Conservation (phyloP, 768 basidiomycete genomes). For the Tulasnella sp. region DNA sequence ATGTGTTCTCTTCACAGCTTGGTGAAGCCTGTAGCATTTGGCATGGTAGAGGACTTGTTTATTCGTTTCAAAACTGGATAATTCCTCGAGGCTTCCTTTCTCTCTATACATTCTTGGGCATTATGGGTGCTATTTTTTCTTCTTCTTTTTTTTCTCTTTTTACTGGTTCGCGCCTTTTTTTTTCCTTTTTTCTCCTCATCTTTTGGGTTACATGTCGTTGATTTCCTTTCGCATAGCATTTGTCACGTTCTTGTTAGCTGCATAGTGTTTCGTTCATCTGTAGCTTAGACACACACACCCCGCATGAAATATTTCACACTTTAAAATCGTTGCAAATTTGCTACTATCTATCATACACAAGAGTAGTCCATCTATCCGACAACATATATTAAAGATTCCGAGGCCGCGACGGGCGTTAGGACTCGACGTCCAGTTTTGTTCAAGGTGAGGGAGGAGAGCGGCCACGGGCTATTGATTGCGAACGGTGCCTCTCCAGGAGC, state of each 20-base stretch:
- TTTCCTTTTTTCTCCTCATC: too few relatives aligned
- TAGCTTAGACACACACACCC: not conserved
- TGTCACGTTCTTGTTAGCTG: not conserved
- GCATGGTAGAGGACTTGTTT: constrained; percentile 58
- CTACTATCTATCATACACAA: not conserved
- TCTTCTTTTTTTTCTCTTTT: too few relatives aligned
- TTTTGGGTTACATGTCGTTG: not conserved
- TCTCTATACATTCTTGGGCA: not conserved
- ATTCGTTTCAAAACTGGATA: constrained; percentile 24
- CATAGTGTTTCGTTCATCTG: not conserved
- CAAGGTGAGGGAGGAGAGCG: not conserved
- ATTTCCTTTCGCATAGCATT: not conserved
- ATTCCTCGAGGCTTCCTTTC: not conserved
- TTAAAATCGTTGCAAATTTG: not conserved
- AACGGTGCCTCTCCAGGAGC: constrained; percentile 77
- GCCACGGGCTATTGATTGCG: constrained; percentile 35
- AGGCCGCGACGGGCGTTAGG: not conserved
- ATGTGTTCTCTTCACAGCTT: constrained; percentile 54
- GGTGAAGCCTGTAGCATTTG: constrained; percentile 96
- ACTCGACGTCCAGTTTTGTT: not conserved
- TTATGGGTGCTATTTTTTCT: not conserved
- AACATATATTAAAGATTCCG: not conserved
- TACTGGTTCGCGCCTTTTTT: too few relatives aligned
- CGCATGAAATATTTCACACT: not conserved
- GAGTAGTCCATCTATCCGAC: constrained; percentile 1